Base-by-base conservation (phyloP, 2,329 filamentous ascomycete genomes). In the Trichophyton mentagrophytes region DNA sequence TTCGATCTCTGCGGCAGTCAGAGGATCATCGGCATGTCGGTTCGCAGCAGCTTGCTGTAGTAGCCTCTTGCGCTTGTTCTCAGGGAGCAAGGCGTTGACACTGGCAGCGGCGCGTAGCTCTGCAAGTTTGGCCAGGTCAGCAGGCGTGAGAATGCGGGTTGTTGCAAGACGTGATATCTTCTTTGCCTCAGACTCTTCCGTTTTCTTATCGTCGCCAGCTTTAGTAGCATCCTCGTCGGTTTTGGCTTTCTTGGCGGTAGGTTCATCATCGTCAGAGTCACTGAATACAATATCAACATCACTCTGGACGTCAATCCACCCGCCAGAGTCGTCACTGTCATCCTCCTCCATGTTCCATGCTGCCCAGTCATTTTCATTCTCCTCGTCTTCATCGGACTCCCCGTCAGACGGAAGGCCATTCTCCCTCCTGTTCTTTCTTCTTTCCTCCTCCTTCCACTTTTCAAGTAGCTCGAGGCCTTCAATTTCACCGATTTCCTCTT, bases 1-100 rank as follows among this genome's bases (percentile, higher is more conserved):
- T 74, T 96, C 90, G 68, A 99, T 97, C 70, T 95, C 87, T 62
- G 87, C 88, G 0, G 91, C 90, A 5, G 93, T 96, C 64, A 99
- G 79, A 9, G 88, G 87, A 69, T 96, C 92, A 71, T 97, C 93
- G 59, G 83, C 80, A 72, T 95, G 90, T 51, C 88, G 85, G 58
- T 75, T 70, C 7, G 79, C 75, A 56, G 70, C 64, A 66, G 73
- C 64, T 77, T 73, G 70, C 83, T 76, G 57, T 78, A 79, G 67
- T 8, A 44, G 2, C 13, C 22, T 57, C 65, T 71, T 68, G 63
- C 71, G 64, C 67, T 72, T 68, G 67, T 71, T 68, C 4, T 72
- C 71, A 2, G 80, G 78, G 30, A 86, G 73, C 38, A 77, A 70
- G 64, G 88, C 86, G 65, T 87, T 84, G 55, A 97, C 77, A 40